phyloP scores from a whole-genome alignment of 331 rosid species.

The Phaseolus coccineus region DNA sequence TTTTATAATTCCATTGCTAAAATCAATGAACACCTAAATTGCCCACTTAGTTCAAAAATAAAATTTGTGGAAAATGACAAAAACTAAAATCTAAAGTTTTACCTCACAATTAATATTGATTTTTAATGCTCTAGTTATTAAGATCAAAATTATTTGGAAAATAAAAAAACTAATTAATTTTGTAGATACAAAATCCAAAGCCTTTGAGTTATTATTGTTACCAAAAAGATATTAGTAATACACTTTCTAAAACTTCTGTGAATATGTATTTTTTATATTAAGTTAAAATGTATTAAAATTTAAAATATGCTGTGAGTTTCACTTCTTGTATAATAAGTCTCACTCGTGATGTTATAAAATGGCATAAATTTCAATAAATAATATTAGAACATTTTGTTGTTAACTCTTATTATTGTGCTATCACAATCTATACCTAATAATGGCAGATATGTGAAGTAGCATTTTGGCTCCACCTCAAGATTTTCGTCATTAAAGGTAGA shows the following conservation, averaged over 20 bases:
- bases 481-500: slow-evolving; percentile 20
- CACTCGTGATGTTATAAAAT: no score
- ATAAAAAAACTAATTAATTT: background rate
- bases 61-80: no score
- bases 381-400: no score
- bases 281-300: background rate
- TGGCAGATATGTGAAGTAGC: background rate
- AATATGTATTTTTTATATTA: background rate
- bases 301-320: background rate
- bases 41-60: background rate
- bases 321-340: background rate
- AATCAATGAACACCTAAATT: background rate
- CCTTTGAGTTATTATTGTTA: no score
- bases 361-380: no score
- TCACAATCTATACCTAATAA: slow-evolving; percentile 6
- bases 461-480: slow-evolving; percentile 23
- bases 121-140: background rate
- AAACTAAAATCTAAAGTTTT: no score
- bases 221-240: background rate
- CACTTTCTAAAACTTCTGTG: background rate
- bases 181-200: background rate
- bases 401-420: no score
- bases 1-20: background rate
- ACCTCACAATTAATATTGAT: background rate
- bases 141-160: background rate